Percentiles rank a stretch among this genome's conserved stretches.
Conservation (phyloP, 2,329 filamentous ascomycete genomes). For the Stachybotrys elegans region DNA sequence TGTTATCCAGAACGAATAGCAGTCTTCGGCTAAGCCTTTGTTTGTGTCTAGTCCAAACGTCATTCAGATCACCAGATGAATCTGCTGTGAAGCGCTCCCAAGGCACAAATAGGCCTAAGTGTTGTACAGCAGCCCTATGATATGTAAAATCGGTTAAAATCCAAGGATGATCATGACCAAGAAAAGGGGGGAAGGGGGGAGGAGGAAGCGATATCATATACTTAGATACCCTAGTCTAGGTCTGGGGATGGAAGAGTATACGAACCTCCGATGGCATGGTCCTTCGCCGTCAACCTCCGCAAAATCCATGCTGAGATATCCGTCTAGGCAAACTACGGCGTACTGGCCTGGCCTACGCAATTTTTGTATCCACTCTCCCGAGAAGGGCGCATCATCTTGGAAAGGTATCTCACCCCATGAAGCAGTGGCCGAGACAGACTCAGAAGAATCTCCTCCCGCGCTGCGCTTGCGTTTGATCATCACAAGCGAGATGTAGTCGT, state of each 20-base stretch:
- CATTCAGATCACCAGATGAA: no score
- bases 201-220: no score
- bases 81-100: no score
- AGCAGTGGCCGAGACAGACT: not conserved
- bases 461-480: not conserved
- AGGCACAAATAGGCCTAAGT: no score
- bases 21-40: no score
- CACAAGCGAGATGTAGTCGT: not conserved
- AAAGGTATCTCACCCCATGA: not conserved
- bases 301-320: not conserved
- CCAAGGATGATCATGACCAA: no score
- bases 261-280: not conserved
- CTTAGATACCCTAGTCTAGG: not conserved
- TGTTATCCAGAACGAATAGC: no score
- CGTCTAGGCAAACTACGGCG: not conserved
- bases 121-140: no score
- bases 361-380: not conserved
- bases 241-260: not conserved
- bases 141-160: no score
- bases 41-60: no score
- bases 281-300: not conserved
- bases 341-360: not conserved
- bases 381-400: not conserved
- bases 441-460: not conserved
- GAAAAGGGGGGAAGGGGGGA: no score